A percentile compares a stretch with the other conserved stretches of the same genome.
Evolutionary conservation across 306 rosid genomes (phyloP).

Genomic region (Trifolium dubium): DNA sequence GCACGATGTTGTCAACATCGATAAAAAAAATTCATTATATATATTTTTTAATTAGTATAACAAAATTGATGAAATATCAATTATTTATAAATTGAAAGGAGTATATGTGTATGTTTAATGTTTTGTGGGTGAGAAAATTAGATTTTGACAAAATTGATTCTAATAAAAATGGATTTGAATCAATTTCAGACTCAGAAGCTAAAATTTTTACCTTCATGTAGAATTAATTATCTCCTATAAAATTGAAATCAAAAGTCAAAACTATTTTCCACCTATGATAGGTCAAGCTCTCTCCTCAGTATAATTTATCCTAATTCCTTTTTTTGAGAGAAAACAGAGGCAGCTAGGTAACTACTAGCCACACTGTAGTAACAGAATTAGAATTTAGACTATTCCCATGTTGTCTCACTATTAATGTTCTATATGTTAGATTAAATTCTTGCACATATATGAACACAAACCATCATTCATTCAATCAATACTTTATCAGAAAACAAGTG

Average conservation of each 20-base stretch:
- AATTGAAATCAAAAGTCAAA: neutral
- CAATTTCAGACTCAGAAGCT: no score
- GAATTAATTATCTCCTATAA: no score
- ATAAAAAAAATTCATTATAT: no score
- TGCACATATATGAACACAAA: neutral
- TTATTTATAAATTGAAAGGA: no score
- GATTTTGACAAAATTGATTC: no score
- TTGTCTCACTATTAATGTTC: constrained; percentile 20
- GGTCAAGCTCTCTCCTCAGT: neutral
- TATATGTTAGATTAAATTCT: neutral
- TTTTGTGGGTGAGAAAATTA: no score
- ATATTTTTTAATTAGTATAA: no score
- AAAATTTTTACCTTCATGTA: no score
- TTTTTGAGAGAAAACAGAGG: neutral
- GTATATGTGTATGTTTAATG: no score
- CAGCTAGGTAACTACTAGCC: constrained; percentile 3
- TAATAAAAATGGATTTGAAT: no score
- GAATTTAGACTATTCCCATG: constrained; percentile 16
- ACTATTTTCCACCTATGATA: neutral
- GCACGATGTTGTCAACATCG: no score
- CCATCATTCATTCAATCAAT: constrained; percentile 29
- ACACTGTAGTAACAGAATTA: neutral
- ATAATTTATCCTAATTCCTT: neutral
- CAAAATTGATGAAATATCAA: no score
- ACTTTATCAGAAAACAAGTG: neutral